Evolutionary conservation across 1,284 basidiomycete species (phyloP).

Genomic region (Ustilago lituana): DNA sequence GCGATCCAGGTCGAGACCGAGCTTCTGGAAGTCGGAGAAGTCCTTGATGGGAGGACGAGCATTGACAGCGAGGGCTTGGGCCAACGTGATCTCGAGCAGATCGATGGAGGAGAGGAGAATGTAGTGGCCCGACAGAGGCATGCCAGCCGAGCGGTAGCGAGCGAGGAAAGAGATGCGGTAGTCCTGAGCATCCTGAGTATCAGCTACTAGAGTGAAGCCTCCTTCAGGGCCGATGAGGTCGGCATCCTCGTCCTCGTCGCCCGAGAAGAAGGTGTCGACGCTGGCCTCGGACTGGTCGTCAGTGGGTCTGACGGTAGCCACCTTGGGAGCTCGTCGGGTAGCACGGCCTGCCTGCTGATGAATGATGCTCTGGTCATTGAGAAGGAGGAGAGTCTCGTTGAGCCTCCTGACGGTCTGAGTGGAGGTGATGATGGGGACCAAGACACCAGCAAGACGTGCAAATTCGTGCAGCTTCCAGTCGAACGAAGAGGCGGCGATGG

Average conservation of each 20-base stretch:
- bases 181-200: conserved; percentile 40
- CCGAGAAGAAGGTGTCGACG: conserved; percentile 69
- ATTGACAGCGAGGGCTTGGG: conserved; percentile 76
- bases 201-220: conserved; percentile 48
- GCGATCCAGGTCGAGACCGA: conserved; percentile 41
- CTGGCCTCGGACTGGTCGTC: conserved; percentile 53
- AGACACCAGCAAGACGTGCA: conserved; percentile 73
- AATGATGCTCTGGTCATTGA: conserved; percentile 66
- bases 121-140: conserved; percentile 86
- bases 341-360: conserved; percentile 68
- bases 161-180: conserved; percentile 74
- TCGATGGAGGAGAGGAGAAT: conserved; percentile 85
- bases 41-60: conserved; percentile 45
- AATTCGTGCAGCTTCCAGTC: conserved; percentile 78
- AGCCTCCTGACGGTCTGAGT: conserved; percentile 72
- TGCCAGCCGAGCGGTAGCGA: conserved; percentile 78
- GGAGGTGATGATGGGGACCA: conserved; percentile 73
- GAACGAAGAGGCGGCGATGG: conserved; percentile 80
- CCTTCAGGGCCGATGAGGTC: conserved; percentile 42
- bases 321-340: conserved; percentile 47
- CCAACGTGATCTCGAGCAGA: conserved; percentile 81
- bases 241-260: conserved; percentile 52
- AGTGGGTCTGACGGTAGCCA: conserved; percentile 47
- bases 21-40: conserved; percentile 46
- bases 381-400: conserved; percentile 70